Evolutionary conservation across 2,329 filamentous ascomycete species (phyloP).

Genomic region (Venturia asperata): DNA sequence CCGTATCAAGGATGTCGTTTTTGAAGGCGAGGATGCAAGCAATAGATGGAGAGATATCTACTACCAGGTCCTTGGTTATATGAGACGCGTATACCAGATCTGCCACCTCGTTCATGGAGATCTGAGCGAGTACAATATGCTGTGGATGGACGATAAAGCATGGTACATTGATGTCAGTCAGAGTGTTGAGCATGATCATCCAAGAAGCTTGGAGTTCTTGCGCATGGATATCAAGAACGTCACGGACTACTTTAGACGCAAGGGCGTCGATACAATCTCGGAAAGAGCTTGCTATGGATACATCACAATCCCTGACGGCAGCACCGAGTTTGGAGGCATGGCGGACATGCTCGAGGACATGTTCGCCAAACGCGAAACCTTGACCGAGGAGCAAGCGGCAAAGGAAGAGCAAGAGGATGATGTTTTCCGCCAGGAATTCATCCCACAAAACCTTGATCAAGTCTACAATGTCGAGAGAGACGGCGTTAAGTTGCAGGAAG

Average conservation of each 20-base stretch:
- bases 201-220: conserved; percentile 82
- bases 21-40: conserved; percentile 54
- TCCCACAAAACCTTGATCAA: conserved; percentile 89
- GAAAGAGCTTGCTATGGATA: conserved; percentile 82
- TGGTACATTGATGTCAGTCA: conserved; percentile 98
- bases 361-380: conserved; percentile 46
- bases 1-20: conserved; percentile 75
- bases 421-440: conserved; percentile 93
- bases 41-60: conserved; percentile 73
- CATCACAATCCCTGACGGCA: conserved; percentile 56
- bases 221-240: conserved; percentile 99
- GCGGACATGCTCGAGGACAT: conserved; percentile 57
- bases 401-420: conserved; percentile 74
- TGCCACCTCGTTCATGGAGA: conserved; percentile 92
- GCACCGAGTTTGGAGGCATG: conserved; percentile 56
- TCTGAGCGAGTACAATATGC: conserved; percentile 94
- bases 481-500: conserved; percentile 65
- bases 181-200: conserved; percentile 94
- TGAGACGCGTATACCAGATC: conserved; percentile 88
- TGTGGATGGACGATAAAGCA: conserved; percentile 75
- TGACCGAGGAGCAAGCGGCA: conserved; percentile 35
- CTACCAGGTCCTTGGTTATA: conserved; percentile 73
- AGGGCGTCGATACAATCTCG: conserved; percentile 72
- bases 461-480: conserved; percentile 96
- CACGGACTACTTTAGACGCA: conserved; percentile 80